Percentiles rank a stretch among this genome's conserved stretches.
phyloP scores from a whole-genome alignment of 2,329 filamentous ascomycete genomes.

The Arthrocladium fulminans region DNA sequence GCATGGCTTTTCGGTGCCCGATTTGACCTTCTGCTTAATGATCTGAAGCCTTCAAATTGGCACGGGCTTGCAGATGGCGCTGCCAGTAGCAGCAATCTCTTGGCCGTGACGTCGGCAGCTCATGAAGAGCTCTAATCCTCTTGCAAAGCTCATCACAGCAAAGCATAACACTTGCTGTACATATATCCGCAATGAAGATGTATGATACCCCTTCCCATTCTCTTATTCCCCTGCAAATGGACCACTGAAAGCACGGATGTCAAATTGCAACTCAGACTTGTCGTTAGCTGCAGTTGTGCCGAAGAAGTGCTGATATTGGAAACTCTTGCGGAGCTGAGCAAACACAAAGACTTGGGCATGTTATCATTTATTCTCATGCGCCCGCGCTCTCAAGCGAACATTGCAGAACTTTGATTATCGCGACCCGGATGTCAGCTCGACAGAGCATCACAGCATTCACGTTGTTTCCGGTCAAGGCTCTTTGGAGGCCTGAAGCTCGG shows the following conservation, averaged over 20 bases:
- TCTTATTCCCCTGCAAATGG: not conserved
- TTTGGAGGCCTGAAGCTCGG: too few species aligned
- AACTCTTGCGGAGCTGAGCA: not conserved
- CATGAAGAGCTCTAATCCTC: not conserved
- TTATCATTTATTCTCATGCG: not conserved
- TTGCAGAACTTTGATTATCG: not conserved
- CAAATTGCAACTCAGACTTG: constrained; percentile 90
- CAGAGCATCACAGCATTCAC: too few species aligned
- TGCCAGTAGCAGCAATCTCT: not conserved
- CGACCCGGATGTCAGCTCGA: too few species aligned
- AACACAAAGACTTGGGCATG: not conserved
- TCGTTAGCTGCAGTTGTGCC: constrained; percentile 88
- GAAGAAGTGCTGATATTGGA: constrained; percentile 90
- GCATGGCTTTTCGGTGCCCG: constrained; percentile 75
- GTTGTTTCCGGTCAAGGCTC: too few species aligned
- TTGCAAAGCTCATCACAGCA: not conserved
- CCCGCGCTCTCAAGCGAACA: not conserved
- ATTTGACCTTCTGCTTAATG: constrained; percentile 61
- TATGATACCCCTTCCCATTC: not conserved
- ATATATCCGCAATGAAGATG: not conserved
- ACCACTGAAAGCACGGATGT: constrained; percentile 74
- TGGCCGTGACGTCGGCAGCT: not conserved
- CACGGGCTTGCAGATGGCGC: not conserved
- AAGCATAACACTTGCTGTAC: not conserved
- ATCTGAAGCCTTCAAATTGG: constrained; percentile 25